phyloP scores from a whole-genome alignment of 139 green algal genomes.

The Klebsormidium nitens region DNA sequence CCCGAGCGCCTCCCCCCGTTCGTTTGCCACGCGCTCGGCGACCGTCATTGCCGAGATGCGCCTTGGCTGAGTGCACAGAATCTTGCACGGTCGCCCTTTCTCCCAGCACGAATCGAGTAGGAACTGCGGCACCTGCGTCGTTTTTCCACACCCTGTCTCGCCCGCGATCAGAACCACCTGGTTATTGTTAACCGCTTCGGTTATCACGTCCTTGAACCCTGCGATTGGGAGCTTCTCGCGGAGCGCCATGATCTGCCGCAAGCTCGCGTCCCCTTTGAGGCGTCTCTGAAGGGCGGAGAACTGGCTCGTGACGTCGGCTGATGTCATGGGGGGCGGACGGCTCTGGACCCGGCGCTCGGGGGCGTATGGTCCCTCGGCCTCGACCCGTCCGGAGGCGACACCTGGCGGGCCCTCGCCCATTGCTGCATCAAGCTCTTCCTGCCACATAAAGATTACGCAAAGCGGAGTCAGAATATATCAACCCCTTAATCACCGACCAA shows the following conservation, averaged over 20 bases:
- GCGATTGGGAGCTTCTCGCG: constrained; percentile 32
- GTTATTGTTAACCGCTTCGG: constrained; percentile 44
- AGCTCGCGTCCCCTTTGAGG: no score
- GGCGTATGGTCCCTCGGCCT: no score
- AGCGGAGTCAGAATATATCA: no score
- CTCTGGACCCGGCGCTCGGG: no score
- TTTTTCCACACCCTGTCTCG: constrained; percentile 81
- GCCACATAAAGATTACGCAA: no score
- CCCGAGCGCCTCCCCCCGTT: constrained; percentile 43
- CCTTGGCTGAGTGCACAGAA: constrained; percentile 51
- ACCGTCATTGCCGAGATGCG: constrained; percentile 51
- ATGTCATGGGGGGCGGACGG: no score
- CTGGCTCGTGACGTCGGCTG: no score
- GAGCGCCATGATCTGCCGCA: constrained; percentile 20
- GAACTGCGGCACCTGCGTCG: constrained; percentile 66
- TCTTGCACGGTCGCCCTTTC: constrained; percentile 16
- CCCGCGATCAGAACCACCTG: constrained; percentile 69
- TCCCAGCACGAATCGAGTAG: constrained; percentile 58
- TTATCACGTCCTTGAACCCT: constrained; percentile 35
- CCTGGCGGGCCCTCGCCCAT: no score
- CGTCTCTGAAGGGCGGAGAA: no score
- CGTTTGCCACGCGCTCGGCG: constrained; percentile 43
- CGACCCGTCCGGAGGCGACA: no score
- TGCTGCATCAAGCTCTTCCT: no score
- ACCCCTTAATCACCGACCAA: no score